phyloP scores from a whole-genome alignment of 1,139 yeast species.

The Yamadazyma friedrichii region DNA sequence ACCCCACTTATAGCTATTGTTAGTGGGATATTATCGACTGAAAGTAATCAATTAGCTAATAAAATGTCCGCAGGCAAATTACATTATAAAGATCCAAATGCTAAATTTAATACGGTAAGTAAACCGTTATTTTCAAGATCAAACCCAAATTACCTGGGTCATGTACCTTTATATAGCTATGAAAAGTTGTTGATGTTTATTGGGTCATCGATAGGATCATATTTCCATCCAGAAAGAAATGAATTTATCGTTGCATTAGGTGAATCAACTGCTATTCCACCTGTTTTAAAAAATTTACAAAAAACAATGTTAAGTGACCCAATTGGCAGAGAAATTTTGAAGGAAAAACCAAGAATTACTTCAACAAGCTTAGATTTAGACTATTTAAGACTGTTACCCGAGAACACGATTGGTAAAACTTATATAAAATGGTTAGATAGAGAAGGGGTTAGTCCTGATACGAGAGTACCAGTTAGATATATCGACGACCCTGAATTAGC shows the following conservation, averaged over 20 bases:
- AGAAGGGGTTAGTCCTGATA: conserved; percentile 93
- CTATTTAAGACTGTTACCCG: conserved; percentile 58
- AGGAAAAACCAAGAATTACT: conserved; percentile 82
- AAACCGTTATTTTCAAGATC: conserved; percentile 36
- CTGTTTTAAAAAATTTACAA: conserved; percentile 61
- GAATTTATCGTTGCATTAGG: conserved; percentile 92
- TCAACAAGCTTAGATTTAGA: conserved; percentile 66
- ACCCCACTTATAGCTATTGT: conserved; percentile 18
- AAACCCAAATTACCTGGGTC: conserved; percentile 67
- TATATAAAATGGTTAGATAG: conserved; percentile 80
- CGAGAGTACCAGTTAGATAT: conserved; percentile 81
- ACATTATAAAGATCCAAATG: conserved; percentile 41
- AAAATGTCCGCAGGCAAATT: conserved; percentile 56
- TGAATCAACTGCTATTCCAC: conserved; percentile 81
- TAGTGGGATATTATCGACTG: conserved; percentile 41
- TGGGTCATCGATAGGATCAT: conserved; percentile 83
- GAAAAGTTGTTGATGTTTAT: conserved; percentile 67
- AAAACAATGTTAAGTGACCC: conserved; percentile 72
- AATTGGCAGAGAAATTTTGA: conserved; percentile 72
- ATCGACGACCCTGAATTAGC: conserved; percentile 91
- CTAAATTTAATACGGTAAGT: conserved; percentile 27
- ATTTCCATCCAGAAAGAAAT: conserved; percentile 75
- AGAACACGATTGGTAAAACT: conserved; percentile 73
- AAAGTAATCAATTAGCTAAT: conserved; percentile 53
- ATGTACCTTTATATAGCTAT: conserved; percentile 65